A percentile compares a stretch with the other conserved stretches of the same genome.
phyloP scores from a whole-genome alignment of 306 rosid species.

The Prunus mume region DNA sequence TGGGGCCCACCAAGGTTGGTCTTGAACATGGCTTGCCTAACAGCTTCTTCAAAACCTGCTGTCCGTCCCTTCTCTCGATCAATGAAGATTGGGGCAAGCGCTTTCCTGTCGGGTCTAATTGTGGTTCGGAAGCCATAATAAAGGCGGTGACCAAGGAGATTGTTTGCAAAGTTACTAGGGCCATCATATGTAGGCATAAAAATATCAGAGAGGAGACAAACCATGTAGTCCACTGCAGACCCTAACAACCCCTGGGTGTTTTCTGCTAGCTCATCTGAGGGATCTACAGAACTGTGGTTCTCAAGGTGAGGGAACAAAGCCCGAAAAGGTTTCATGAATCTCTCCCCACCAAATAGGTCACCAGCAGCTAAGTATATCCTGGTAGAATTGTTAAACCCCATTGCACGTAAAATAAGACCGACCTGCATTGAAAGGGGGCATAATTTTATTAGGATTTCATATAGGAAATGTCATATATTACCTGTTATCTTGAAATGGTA shows the following conservation, averaged over 20 bases:
- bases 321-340: slow-evolving; percentile 84
- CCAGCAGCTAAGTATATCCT: slow-evolving; percentile 70
- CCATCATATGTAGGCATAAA: slow-evolving; percentile 99
- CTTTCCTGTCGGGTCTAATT: slow-evolving; percentile 88
- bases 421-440: slow-evolving; percentile 46
- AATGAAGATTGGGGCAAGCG: slow-evolving; percentile 87
- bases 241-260: slow-evolving; percentile 84
- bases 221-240: slow-evolving; percentile 99
- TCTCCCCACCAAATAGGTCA: slow-evolving; percentile 88
- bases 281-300: slow-evolving; percentile 80
- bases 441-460: background rate
- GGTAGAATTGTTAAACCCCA: slow-evolving; percentile 58
- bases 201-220: slow-evolving; percentile 95
- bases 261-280: slow-evolving; percentile 69
- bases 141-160: slow-evolving; percentile 96
- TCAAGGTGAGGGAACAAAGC: slow-evolving; percentile 74
- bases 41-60: slow-evolving; percentile 73
- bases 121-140: slow-evolving; percentile 93
- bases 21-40: slow-evolving; percentile 70
- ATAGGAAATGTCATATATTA: background rate
- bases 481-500: background rate
- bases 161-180: slow-evolving; percentile 99
- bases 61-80: slow-evolving; percentile 62
- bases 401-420: slow-evolving; percentile 72
- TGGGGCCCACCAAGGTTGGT: slow-evolving; percentile 93